Conservation (phyloP, 768 basidiomycete genomes). For the Boletus vinaceobasis region DNA sequence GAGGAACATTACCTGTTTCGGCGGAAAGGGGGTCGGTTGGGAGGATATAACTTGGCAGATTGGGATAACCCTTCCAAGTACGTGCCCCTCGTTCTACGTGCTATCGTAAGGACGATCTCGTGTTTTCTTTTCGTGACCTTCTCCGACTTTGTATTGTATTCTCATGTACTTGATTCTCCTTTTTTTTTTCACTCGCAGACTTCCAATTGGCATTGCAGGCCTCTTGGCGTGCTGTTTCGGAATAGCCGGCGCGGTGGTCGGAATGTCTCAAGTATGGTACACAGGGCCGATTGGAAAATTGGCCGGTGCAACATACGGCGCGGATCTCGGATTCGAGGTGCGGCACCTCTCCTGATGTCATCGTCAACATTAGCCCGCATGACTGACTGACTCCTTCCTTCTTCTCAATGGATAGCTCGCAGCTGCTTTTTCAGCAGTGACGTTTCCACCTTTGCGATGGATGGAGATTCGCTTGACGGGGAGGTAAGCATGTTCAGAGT, state of each 20-base stretch:
- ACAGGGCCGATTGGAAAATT: constrained; percentile 45
- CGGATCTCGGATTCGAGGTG: constrained; percentile 55
- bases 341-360: not conserved
- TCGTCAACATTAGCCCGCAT: not conserved
- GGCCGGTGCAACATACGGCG: constrained; percentile 41
- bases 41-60: constrained; percentile 47
- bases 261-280: constrained; percentile 54
- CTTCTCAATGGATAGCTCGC: not conserved
- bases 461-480: constrained; percentile 46
- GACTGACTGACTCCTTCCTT: not conserved
- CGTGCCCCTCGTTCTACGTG: constrained; percentile 4
- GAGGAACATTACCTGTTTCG: constrained; percentile 49
- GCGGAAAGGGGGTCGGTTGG: constrained; percentile 35
- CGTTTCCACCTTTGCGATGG: constrained; percentile 45
- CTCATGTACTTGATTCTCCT: too few relatives aligned
- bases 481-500: constrained; percentile 17
- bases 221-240: constrained; percentile 46
- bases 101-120: not conserved
- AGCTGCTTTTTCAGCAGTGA: constrained; percentile 20
- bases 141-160: not conserved
- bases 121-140: not conserved
- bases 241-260: constrained; percentile 46
- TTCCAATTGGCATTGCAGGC: constrained; percentile 50
- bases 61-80: constrained; percentile 42
- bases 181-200: constrained; percentile 19